Base-by-base conservation (phyloP, 352 stramenopile genomes). In the Phytophthora pinifolia region DNA sequence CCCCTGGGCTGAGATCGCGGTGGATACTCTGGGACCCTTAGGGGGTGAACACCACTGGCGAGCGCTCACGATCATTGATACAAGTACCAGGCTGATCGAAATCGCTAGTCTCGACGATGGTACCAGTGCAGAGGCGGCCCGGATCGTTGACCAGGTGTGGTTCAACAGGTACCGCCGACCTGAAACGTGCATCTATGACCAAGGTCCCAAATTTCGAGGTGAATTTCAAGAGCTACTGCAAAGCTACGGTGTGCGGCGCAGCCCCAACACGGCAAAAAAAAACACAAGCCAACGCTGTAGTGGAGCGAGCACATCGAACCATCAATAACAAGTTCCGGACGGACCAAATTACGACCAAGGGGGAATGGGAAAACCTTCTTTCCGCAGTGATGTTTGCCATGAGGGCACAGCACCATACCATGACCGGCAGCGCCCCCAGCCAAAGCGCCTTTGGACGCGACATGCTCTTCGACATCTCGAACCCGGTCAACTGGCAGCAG, bases 131-230 rank as follows among this genome's bases (percentile, higher is more conserved):
- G 49, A 59, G 35, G 51, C 34, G 27, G 42, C 51, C 0, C 42
- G 42, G 10, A 47, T 59, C 14, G 25, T 52, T 0, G 51, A 46
- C 9, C 42, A 52, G 41, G 1, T 9, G 0, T 59, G 42, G 42
- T 38, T 52, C 13, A 59, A 59, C 12, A 33, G 51, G 0, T 59
- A 52, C 18, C 42, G 42, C 12, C 22, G 25, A 10, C 42, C 51
- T 1, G 25, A 47, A 13, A 6, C 27, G 6, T 59, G 51, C 10
- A 46, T 59, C n/a, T 53, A 39, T 13, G 43, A 53, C 14, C 34
- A 47, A 48, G 52, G 52, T 1, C 12, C 27, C 0, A 22, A 59
- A n/a, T 47, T 59, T 33, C 9, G 17, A 1, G 6, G 1, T 0
- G 51, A 52, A 27, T 41, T 59, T 41, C 6, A 1, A 13, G 34